Evolutionary conservation across 2,329 filamentous ascomycete genomes (phyloP), one percentile per base, ranked within the genome.

Genomic region (Aureobasidium zeae): DNA sequence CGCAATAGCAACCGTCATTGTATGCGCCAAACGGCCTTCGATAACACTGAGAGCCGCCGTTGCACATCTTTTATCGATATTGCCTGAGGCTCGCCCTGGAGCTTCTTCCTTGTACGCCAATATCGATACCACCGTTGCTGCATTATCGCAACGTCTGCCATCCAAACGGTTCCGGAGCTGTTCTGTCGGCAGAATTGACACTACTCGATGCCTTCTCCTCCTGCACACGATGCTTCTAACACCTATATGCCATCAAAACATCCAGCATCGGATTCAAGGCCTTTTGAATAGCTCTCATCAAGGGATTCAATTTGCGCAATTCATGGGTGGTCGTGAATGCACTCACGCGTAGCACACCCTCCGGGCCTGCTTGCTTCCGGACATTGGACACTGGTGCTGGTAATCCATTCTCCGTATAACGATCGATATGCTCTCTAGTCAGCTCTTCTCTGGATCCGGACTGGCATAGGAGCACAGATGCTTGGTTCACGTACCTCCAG

Each of bases 21-120:
- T 30, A 19, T 33, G 39, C 22, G 36, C 36, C 36, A 43, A 34
- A 43, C 39, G 39, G 39, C 22, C 39, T 43, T 43, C 39, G 39
- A 43, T 43, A 43, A 24, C 30, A 43, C 39, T n/a, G 34, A 43
- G 39, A 43, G 15, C 34, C 15, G 17, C 39, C 39, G 39, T 43
- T 43, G 39, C 30, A 43, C 33, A 33, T 30, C 39, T 32, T 41
- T 21, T 41, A 41, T 41, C 37, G 37, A 41, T 41, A 43, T 43
- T 43, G 30, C 28, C 34, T 25, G 15, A 43, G 30, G 39, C 34
- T 43, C 39, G 39, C 13, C 13, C 39, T 34, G 30, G 29, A 26
- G 38, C 10, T 25, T 41, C 37, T 33, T 34, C 30, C 22, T 21
- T 17, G 15, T 16, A 30, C 20, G 39, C 39, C 39, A 43, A 43